These are phyloP conservation scores for Pterocarpus santalinus DNA, from an alignment of 306 rosid species.

Conservation along the genomic window DNA sequence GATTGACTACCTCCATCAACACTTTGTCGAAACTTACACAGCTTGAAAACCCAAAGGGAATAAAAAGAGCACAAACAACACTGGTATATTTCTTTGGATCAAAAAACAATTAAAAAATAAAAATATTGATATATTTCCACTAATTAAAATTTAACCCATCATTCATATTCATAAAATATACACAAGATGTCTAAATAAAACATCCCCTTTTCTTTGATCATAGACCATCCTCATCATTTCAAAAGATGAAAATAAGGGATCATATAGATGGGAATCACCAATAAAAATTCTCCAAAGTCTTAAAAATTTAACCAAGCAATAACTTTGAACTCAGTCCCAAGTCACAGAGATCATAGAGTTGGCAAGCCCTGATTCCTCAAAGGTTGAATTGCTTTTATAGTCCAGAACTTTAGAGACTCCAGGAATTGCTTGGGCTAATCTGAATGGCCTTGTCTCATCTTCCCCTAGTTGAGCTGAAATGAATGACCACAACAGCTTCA, in stretches of 20 bases:
- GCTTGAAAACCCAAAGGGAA: background rate
- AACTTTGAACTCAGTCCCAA: constrained; percentile 68
- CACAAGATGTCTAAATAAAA: constrained; percentile 45
- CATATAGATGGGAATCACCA: background rate
- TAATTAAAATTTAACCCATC: constrained; percentile 39
- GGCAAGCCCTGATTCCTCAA: constrained; percentile 88
- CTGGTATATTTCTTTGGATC: too few relatives aligned
- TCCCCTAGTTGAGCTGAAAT: constrained; percentile 70
- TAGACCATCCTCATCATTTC: constrained; percentile 17
- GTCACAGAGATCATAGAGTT: constrained; percentile 95
- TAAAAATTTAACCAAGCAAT: constrained; percentile 17
- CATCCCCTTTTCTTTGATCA: constrained; percentile 35
- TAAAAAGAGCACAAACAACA: background rate
- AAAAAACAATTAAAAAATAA: too few relatives aligned
- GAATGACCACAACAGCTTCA: constrained; percentile 97
- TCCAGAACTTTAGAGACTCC: constrained; percentile 79
- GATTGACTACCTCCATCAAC: too few relatives aligned
- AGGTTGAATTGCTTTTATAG: constrained; percentile 64
- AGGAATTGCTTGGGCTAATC: constrained; percentile 87
- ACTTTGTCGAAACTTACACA: background rate
- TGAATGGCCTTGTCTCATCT: constrained; percentile 69
- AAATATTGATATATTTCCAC: background rate
- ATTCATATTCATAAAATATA: constrained; percentile 47
- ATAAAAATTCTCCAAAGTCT: constrained; percentile 36
- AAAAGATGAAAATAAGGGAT: constrained; percentile 35